Evolutionary conservation across 2,329 filamentous ascomycete species (phyloP), one percentile per base, ranked within the genome.

Genomic region (Epichloe amarillans): DNA sequence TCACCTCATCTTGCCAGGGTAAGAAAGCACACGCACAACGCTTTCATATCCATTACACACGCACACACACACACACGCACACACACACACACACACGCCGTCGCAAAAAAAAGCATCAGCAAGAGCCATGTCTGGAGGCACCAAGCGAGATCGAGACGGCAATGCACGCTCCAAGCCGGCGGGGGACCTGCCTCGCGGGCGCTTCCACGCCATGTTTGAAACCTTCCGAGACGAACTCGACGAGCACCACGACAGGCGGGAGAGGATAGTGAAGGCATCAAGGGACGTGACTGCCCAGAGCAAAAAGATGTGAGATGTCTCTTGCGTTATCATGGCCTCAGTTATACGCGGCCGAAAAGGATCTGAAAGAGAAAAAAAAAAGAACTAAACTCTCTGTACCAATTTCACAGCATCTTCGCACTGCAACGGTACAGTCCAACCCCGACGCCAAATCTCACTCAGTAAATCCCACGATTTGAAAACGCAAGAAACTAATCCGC

Each of bases 201-300:
- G 66, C 48, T 83, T 80, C 62, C 80, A 81, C 54, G 68, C 82
- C 57, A 89, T 97, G 77, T 98, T 98, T 65, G 84, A 88, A 66
- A 71, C 66, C 7, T 95, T 97, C 65, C 84, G 90, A 48, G 76
- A 84, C 61, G 90, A 96, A 68, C 75, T 98, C 30, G 93, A 98
- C 62, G 82, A 93, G 68, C 91, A 97, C 64, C 88, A 98, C 66
- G 93, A 97, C 68, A 83, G 93, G 15, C 79, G 89, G 51, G 90
- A 96, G 70, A 80, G 85, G 49, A 82, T 95, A 58, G 86, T 94
- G 62, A 98, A 97, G 72, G 84, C 83, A 2, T 94, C 88, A 8
- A 76, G 91, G 55, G 93, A 98, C 66, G 86, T 98, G 52, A 98
- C 93, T 6, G 89, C 88, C 0, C 74, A 89, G 50, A 95, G 88